These are phyloP conservation scores for Cryphonectria japonica DNA, from an alignment of 2,329 filamentous ascomycete species.

Conservation along the genomic window DNA sequence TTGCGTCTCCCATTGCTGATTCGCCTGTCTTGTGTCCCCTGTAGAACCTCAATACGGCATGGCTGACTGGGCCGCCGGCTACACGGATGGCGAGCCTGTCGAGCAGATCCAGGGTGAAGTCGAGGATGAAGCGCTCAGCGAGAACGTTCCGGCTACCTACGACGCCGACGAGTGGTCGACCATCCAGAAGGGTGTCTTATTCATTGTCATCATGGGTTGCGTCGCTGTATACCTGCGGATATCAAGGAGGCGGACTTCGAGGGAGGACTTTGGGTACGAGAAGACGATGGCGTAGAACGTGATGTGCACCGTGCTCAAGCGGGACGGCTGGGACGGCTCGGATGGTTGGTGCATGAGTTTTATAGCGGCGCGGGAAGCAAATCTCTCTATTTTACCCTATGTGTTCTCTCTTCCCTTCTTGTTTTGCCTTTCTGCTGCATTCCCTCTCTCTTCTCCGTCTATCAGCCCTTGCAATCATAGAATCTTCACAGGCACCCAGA, in stretches of 20 bases:
- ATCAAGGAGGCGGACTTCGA: conserved; percentile 39
- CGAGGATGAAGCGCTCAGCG: conserved; percentile 20
- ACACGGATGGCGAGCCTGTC: conserved; percentile 38
- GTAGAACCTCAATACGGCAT: conserved; percentile 40
- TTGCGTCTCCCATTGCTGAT: conserved; percentile 38
- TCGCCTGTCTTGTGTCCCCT: conserved; percentile 35
- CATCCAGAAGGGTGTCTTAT: conserved; percentile 55
- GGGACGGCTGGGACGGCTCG: not conserved
- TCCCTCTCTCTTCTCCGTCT: not conserved
- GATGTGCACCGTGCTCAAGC: conserved; percentile 1
- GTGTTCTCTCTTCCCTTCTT: not conserved
- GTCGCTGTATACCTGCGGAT: conserved; percentile 51
- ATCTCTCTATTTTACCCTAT: not conserved
- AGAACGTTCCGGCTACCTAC: conserved; percentile 13
- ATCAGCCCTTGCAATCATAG: not conserved
- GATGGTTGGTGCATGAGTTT: not conserved
- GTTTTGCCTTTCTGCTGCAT: not conserved
- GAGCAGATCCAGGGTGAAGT: conserved; percentile 30
- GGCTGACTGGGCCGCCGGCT: conserved; percentile 44
- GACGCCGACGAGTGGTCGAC: conserved; percentile 46
- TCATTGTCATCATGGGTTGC: conserved; percentile 51
- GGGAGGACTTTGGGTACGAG: conserved; percentile 44
- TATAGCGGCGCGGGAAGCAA: not conserved
- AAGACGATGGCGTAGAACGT: conserved; percentile 47
- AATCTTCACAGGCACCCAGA: not conserved